Percentiles rank a stretch among this genome's conserved stretches.
Evolutionary conservation across 352 stramenopile species (phyloP).

Genomic region (Globisporangium uncinulatum): DNA sequence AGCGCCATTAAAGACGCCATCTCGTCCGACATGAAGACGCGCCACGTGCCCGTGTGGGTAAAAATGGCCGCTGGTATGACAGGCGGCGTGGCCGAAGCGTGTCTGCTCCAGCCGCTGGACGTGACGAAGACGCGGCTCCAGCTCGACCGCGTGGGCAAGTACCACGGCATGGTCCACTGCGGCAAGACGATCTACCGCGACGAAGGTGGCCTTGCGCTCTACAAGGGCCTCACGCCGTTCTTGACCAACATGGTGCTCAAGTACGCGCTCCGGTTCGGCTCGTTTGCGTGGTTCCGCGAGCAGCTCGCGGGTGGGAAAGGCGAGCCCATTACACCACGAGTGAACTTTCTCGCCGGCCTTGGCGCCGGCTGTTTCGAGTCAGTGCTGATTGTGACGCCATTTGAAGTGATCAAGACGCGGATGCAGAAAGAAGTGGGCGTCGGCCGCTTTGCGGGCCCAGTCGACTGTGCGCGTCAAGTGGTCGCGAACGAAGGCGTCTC

Average conservation of each 20-base stretch:
- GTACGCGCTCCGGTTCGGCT: conserved; percentile 85
- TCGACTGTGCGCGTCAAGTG: conserved; percentile 93
- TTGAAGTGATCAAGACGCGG: conserved; percentile 98
- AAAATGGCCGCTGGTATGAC: conserved; percentile 87
- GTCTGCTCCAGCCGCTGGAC: conserved; percentile 75
- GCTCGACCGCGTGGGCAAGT: conserved; percentile 65
- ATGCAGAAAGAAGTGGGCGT: conserved; percentile 93
- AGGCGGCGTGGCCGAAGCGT: conserved; percentile 81
- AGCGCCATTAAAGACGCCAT: conserved; percentile 75
- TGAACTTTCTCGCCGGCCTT: conserved; percentile 89
- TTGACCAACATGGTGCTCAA: conserved; percentile 89
- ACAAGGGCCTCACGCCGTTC: conserved; percentile 85
- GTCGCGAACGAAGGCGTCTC: conserved; percentile 90
- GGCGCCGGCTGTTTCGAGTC: conserved; percentile 94
- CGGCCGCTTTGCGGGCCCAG: conserved; percentile 83
- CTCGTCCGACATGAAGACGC: conserved; percentile 64
- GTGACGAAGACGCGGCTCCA: conserved; percentile 86
- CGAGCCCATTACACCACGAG: conserved; percentile 55
- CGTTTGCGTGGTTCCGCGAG: conserved; percentile 85
- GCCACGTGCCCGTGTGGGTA: conserved; percentile 62
- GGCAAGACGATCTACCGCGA: conserved; percentile 74
- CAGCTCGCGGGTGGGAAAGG: conserved; percentile 67
- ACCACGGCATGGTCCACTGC: conserved; percentile 85
- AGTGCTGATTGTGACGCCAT: conserved; percentile 95
- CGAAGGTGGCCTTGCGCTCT: conserved; percentile 66